phyloP scores from a whole-genome alignment of 108 stramenopile genomes.

The Cyclotella sp. region DNA sequence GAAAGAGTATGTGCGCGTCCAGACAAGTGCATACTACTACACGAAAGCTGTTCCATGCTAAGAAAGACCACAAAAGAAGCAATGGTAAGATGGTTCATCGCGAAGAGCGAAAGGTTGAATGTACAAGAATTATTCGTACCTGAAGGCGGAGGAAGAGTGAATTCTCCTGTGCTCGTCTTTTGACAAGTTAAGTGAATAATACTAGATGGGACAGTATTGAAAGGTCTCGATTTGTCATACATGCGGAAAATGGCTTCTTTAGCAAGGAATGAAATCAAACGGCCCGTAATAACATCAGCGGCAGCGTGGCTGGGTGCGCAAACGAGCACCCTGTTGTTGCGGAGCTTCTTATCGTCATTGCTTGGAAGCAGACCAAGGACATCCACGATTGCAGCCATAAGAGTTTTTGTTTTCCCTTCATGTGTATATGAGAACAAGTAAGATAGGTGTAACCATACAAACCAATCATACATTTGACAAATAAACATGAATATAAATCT shows the following conservation, averaged over 20 bases:
- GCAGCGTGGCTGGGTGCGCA: conserved; percentile 82
- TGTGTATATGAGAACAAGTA: neutral
- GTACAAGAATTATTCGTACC: no score
- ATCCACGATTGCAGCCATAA: conserved; percentile 55
- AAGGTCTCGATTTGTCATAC: conserved; percentile 52
- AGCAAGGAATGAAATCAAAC: conserved; percentile 48
- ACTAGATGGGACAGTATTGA: conserved; percentile 57
- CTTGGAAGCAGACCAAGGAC: conserved; percentile 38
- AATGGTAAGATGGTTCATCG: neutral
- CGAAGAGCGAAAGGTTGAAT: neutral
- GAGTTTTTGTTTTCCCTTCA: conserved; percentile 65
- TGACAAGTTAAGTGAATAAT: conserved; percentile 63
- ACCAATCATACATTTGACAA: neutral
- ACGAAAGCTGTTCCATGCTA: conserved; percentile 56
- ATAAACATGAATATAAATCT: neutral
- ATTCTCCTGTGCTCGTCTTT: conserved; percentile 34
- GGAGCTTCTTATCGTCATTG: conserved; percentile 12
- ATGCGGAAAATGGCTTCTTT: conserved; percentile 60
- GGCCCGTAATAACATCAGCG: conserved; percentile 67
- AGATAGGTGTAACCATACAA: neutral
- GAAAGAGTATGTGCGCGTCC: conserved; percentile 69
- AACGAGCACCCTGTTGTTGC: conserved; percentile 57
- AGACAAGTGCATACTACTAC: conserved; percentile 74
- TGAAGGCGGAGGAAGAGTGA: conserved; percentile 53
- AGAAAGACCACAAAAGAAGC: neutral